These are phyloP conservation scores for Thermothielavioides terrestris DNA, from an alignment of 495 filamentous ascomycete genomes.

Conservation along the genomic window DNA sequence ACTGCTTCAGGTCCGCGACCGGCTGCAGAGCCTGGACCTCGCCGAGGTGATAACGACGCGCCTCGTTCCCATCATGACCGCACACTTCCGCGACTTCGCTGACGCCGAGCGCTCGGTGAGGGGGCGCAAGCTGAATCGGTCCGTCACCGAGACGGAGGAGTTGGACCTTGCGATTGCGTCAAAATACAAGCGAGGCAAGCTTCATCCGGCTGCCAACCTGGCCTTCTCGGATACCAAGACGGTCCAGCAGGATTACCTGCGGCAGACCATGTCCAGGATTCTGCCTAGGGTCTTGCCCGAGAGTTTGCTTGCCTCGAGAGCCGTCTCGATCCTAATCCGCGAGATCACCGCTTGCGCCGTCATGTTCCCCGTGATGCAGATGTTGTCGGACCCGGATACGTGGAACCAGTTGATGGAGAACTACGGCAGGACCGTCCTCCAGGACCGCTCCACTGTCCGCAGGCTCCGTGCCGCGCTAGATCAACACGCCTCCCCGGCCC, in stretches of 20 bases:
- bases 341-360: conserved; percentile 79
- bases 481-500: conserved; percentile 81
- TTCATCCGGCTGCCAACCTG: conserved; percentile 83
- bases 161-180: conserved; percentile 86
- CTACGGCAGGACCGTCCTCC: conserved; percentile 76
- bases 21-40: conserved; percentile 63
- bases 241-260: conserved; percentile 78
- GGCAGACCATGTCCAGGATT: conserved; percentile 57
- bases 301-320: conserved; percentile 63
- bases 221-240: conserved; percentile 71
- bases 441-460: conserved; percentile 91
- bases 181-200: conserved; percentile 80
- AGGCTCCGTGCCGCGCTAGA: conserved; percentile 91
- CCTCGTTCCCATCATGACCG: conserved; percentile 82
- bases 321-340: conserved; percentile 68
- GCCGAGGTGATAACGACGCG: conserved; percentile 71
- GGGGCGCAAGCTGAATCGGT: conserved; percentile 76
- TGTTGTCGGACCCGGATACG: conserved; percentile 81
- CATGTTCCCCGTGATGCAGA: conserved; percentile 58
- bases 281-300: conserved; percentile 69
- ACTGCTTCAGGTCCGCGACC: conserved; percentile 59
- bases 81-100: conserved; percentile 83
- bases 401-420: conserved; percentile 96
- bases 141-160: conserved; percentile 93
- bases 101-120: conserved; percentile 81